A percentile compares a stretch with the other conserved stretches of the same genome.
phyloP scores from a whole-genome alignment of 2,329 filamentous ascomycete genomes.

The Penicillium decumbens region DNA sequence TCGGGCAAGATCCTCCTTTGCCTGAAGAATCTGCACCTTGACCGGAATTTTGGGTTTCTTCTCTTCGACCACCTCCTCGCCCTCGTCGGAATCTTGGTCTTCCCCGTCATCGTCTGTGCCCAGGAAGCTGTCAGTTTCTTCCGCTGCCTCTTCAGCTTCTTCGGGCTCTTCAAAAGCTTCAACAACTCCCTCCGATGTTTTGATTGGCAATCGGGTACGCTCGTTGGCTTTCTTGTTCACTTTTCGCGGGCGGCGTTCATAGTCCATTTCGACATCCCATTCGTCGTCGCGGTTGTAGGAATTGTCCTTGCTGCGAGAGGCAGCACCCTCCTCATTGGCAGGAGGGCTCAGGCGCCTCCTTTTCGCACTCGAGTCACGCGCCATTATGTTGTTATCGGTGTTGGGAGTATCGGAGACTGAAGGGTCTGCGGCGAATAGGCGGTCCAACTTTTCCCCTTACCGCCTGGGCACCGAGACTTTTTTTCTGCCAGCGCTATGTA shows the following conservation, averaged over 20 bases:
- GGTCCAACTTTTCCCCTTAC: slow-evolving; percentile 6
- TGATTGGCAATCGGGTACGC: slow-evolving; percentile 74
- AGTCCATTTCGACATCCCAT: slow-evolving; percentile 91
- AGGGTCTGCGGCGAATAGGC: slow-evolving; percentile 16
- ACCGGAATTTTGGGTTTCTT: slow-evolving; percentile 63
- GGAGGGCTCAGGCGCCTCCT: slow-evolving; percentile 50
- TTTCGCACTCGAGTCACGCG: slow-evolving; percentile 46
- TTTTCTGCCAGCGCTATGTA: slow-evolving; percentile 4
- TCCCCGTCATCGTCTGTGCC: slow-evolving; percentile 54
- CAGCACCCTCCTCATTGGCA: slow-evolving; percentile 31
- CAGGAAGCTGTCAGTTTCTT: slow-evolving; percentile 62
- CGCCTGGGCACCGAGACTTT: slow-evolving; percentile 1
- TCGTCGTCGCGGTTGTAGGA: slow-evolving; percentile 71
- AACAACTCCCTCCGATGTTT: slow-evolving; percentile 71
- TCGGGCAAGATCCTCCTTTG: slow-evolving; percentile 87
- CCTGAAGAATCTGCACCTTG: slow-evolving; percentile 73
- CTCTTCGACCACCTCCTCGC: slow-evolving; percentile 47
- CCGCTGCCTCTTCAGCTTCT: slow-evolving; percentile 42
- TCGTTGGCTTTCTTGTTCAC: slow-evolving; percentile 68
- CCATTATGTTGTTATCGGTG: slow-evolving; percentile 37
- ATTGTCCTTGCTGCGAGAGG: slow-evolving; percentile 39
- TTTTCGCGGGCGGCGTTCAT: slow-evolving; percentile 75
- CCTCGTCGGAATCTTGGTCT: slow-evolving; percentile 47
- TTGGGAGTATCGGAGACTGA: slow-evolving; percentile 7
- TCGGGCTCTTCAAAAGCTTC: slow-evolving; percentile 57